Percentiles rank a stretch among this genome's conserved stretches.
These are phyloP conservation scores for Talaromyces sp. DNA, from an alignment of 2,329 filamentous ascomycete genomes.

Conservation along the genomic window DNA sequence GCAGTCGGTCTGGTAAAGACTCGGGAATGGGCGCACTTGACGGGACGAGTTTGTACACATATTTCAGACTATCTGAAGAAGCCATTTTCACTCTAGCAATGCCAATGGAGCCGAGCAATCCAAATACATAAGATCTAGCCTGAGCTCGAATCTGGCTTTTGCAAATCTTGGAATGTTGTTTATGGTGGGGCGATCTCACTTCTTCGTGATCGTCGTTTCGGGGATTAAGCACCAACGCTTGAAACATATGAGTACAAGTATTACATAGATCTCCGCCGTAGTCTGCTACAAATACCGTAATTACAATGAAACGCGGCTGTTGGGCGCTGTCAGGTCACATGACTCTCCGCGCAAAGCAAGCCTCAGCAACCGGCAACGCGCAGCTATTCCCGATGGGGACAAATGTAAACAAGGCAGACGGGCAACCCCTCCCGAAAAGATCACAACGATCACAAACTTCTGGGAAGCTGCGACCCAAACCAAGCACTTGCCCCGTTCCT, in stretches of 20 bases:
- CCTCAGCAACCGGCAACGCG: constrained; percentile 13
- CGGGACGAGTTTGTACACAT: constrained; percentile 40
- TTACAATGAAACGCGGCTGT: not conserved
- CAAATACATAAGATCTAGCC: not conserved
- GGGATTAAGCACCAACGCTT: not conserved
- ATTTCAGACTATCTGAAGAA: constrained; percentile 23
- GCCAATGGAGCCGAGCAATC: too few relatives aligned
- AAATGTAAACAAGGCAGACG: constrained; percentile 36
- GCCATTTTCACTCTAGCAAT: not conserved
- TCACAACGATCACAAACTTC: not conserved
- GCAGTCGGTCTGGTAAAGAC: constrained; percentile 34
- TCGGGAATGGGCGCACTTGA: constrained; percentile 35
- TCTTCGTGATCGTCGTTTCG: not conserved
- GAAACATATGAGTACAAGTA: not conserved
- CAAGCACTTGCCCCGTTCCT: constrained; percentile 4
- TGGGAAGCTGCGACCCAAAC: constrained; percentile 14
- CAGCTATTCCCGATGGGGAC: constrained; percentile 36
- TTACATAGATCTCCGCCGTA: not conserved
- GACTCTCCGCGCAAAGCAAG: not conserved
- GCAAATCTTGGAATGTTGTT: constrained; percentile 1
- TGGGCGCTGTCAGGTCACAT: constrained; percentile 4
- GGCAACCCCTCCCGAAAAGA: constrained; percentile 17
- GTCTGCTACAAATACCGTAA: not conserved
- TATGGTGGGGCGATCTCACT: constrained; percentile 5
- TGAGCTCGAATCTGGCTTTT: not conserved